Evolutionary conservation across 2,329 filamentous ascomycete genomes (phyloP), one percentile per base, ranked within the genome.

Genomic region (Alternaria ethzedia): DNA sequence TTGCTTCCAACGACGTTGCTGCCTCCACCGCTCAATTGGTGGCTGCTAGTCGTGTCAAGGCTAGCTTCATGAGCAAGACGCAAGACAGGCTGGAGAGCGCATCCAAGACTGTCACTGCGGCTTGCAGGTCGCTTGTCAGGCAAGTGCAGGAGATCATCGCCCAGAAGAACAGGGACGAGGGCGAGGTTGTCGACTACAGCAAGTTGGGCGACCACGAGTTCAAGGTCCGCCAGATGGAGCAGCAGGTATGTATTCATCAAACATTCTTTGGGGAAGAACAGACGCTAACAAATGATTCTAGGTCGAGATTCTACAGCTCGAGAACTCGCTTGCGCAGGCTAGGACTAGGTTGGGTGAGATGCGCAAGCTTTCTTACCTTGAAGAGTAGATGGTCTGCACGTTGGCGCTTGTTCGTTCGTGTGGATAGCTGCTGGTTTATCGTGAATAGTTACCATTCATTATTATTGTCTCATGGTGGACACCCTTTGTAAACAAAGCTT

Each of bases 191-290:
- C 21, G 96, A 99, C 80, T 99, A 98, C 81, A 86, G 87, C 46
- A 92, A 94, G 83, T 84, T 99, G 50, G 94, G 92, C 66, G 89
- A 91, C 30, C 95, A 97, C 81, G 96, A 99, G 83, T 98, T 99
- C 86, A 99, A 99, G 87, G 94, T 97, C 55, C 88, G 91, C 73
- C 94, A 99, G 84, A 99, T 99, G 96, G 96, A 99, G 84, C 96
- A 99, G 79, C 96, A 99, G 92, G 94, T 97, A 86, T 74, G 87
- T 86, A 32, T n/a, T 54, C 13, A 59, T 26, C 43, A 26, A 41
- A 26, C 25, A 15, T n/a, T 36, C n/a, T 9, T 23, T 15, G 32
- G 6, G 54, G 5, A 46, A 41, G 7, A 43, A 17, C 12, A 10
- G 7, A 36, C 62, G 46, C 67, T 75, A 71, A 79, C 45, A 6